Evolutionary conservation across 2,329 filamentous ascomycete species (phyloP), one percentile per base, ranked within the genome.

Genomic region (Harringtonia aguacate): DNA sequence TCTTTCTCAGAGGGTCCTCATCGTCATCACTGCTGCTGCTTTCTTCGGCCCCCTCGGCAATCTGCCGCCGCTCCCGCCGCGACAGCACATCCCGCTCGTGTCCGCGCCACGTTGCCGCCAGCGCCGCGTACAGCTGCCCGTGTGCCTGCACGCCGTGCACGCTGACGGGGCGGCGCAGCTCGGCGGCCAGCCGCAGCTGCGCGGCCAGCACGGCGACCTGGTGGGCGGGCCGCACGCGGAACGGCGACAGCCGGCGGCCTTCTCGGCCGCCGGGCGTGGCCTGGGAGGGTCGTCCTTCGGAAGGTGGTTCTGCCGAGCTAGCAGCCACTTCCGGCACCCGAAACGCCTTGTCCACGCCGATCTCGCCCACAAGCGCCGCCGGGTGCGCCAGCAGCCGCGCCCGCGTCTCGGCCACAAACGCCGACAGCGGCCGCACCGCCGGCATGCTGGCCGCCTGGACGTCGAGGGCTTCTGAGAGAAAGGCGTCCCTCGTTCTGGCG

Each of bases 91-190:
- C 66, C 45, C 66, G 74, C 61, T 89, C 82, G 50, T 81, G 68
- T 0, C 84, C 84, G 56, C 77, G 78, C 83, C 84, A 90, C 12
- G 75, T 70, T 39, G 73, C 68, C 5, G 74, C 65, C 18, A 90
- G 63, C 0, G 75, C 72, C 14, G 86, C 78, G 47, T 79, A 79
- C 3, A 92, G 58, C 3, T 81, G 57, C 0, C 86, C 85, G 50
- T 88, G 85, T 0, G 83, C 81, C 55, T 86, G 82, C 1, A 90
- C 86, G 29, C 84, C 81, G 54, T 84, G 85, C 2, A 84, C 71
- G 44, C 75, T 86, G 5, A 82, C 80, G 0, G 80, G 71, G 4
- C 83, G 69, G 4, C 69, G 64, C 59, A 83, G 62, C 53, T 82
- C 75, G 3, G 79, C 84, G 0, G 86, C 86, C 3, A 90, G 70